Conservation (phyloP, 768 basidiomycete genomes). For the Boletus fagicola region DNA sequence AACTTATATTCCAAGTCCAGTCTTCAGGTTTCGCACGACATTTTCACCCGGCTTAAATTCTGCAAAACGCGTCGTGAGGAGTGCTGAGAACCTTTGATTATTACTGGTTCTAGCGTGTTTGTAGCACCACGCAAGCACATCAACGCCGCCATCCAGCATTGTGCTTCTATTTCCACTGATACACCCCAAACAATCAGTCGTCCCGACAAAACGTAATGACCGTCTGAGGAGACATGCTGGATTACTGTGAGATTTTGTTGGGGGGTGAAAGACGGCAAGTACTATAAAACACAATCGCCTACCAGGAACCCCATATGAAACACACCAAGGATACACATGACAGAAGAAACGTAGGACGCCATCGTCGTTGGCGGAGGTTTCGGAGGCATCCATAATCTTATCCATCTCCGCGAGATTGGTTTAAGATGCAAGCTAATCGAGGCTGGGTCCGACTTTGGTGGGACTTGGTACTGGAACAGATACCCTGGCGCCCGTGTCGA, state of each 20-base stretch:
- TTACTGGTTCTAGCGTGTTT: background rate
- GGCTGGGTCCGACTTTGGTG: constrained; percentile 11
- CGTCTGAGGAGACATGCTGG: background rate
- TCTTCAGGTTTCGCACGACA: too few relatives aligned
- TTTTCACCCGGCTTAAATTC: too few relatives aligned
- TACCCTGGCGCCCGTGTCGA: constrained; percentile 16
- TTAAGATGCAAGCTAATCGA: constrained; percentile 11
- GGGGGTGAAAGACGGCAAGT: background rate
- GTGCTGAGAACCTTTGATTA: background rate
- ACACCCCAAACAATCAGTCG: too few relatives aligned
- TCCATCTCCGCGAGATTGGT: constrained; percentile 6
- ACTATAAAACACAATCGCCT: background rate
- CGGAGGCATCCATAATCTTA: constrained; percentile 4
- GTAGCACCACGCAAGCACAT: background rate
- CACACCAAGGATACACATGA: background rate
- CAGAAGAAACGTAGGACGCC: constrained; percentile 3
- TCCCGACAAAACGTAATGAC: too few relatives aligned
- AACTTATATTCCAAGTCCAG: too few relatives aligned
- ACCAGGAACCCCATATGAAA: background rate
- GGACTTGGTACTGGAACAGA: constrained; percentile 17
- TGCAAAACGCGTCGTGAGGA: too few relatives aligned
- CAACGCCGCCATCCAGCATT: background rate
- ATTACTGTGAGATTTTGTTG: background rate
- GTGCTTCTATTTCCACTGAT: background rate
- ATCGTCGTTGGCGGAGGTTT: constrained; percentile 12